Base-by-base conservation (phyloP, 495 filamentous ascomycete genomes). In the Aspergillus ellipticus region DNA sequence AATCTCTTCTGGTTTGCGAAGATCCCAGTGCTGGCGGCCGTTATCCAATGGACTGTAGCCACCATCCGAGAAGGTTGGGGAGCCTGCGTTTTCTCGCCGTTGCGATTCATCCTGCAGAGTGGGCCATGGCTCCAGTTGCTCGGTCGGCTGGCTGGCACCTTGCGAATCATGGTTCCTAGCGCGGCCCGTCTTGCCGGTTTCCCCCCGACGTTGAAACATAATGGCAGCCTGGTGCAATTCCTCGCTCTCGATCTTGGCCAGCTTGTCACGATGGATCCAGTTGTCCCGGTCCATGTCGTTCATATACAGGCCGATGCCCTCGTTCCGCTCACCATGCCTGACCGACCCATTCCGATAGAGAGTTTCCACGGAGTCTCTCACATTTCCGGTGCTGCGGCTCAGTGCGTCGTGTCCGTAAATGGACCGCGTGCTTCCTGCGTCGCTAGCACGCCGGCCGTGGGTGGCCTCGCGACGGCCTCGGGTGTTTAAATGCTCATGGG, bases 261-360 rank as follows among this genome's bases (percentile, higher is more conserved):
- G 73, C 72, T 97, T 98, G 71, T 98, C 94, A 20, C 94, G 81
- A 67, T 98, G 92, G 55, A 98, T 97, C 94, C 94, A 97, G 42
- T 83, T 80, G 60, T 79, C 82, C 26, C 74, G 64, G 15, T 72
- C 71, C 20, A 59, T 57, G 6, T 67, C 63, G 13, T 59, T 60
- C 31, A 65, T 31, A n/a, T 56, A 42, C 21, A 37, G 8, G 50
- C 51, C 21, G 48, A 50, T 33, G 29, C 54, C 46, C 9, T 51
- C 53, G 39, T 64, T 51, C 35, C 48, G 37, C 2, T 67, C 68
- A 11, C 56, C 48, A 20, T 64, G 58, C 10, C 47, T 45, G 2
- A 55, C 42, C 2, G 65, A 37, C 47, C 64, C 56, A 53, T 63
- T 59, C n/a, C 26, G 41, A 22, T 58, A 55, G 31, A 46, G 45